Evolutionary conservation across 352 stramenopile species (phyloP).

Genomic region (Thalassiosira exigua): DNA sequence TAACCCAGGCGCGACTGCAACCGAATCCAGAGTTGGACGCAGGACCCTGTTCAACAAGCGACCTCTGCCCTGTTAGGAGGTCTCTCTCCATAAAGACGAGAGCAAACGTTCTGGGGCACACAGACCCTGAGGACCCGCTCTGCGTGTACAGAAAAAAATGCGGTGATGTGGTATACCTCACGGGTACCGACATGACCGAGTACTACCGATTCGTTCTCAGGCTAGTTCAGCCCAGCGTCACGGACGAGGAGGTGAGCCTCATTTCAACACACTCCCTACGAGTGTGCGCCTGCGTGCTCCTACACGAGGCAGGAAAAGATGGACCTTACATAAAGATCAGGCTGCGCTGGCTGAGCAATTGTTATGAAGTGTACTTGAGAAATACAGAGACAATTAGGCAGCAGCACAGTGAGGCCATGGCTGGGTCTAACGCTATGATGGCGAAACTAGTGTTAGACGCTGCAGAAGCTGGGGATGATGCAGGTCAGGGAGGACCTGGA

Average conservation of each 20-base stretch:
- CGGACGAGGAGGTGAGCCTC: background rate
- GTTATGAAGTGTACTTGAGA: conserved; percentile 25
- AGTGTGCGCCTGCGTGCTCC: conserved; percentile 28
- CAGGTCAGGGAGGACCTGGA: too few species aligned
- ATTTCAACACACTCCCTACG: conserved; percentile 21
- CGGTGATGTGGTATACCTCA: conserved; percentile 7
- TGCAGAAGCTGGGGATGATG: too few species aligned
- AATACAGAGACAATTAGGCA: conserved; percentile 8
- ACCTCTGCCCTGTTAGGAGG: background rate
- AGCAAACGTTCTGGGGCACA: background rate
- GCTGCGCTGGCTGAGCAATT: conserved; percentile 31
- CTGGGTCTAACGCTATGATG: background rate
- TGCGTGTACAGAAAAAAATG: conserved; percentile 5
- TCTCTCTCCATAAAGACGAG: background rate
- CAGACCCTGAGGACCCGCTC: background rate
- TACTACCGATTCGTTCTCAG: background rate
- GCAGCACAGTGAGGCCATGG: background rate
- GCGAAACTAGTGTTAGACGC: too few species aligned
- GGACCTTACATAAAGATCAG: conserved; percentile 25
- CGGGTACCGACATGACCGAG: conserved; percentile 1
- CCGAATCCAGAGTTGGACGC: too few species aligned
- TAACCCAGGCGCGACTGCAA: background rate
- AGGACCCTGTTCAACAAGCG: too few species aligned
- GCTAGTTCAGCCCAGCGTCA: background rate
- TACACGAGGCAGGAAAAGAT: conserved; percentile 22